Evolutionary conservation across 371 early-diverging fungal species (phyloP).

Genomic region (Zopfochytrium polystomum): DNA sequence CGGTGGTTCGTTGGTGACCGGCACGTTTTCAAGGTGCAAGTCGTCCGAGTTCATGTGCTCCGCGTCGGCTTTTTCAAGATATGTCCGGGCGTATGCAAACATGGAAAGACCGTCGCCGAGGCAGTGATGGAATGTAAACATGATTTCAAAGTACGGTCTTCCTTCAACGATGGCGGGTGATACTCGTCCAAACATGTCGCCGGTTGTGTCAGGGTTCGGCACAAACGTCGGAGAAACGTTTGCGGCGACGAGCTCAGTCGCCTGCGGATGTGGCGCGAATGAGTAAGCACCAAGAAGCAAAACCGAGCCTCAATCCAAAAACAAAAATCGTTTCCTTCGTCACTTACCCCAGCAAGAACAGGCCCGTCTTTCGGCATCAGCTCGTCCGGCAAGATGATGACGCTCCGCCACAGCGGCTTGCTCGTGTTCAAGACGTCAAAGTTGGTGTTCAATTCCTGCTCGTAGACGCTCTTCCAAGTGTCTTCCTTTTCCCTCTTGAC

Average conservation of each 20-base stretch:
- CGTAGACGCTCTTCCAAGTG: slow-evolving; percentile 21
- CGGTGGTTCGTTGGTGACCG: slow-evolving; percentile 31
- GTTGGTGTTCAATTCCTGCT: slow-evolving; percentile 41
- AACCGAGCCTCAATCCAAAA: no score
- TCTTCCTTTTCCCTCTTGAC: slow-evolving; percentile 11
- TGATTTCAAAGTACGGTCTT: slow-evolving; percentile 35
- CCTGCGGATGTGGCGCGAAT: no score
- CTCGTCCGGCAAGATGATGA: slow-evolving; percentile 25
- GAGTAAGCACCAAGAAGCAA: no score
- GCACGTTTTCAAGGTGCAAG: slow-evolving; percentile 28
- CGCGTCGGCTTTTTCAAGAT: slow-evolving; percentile 22
- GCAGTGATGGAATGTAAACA: slow-evolving; percentile 49
- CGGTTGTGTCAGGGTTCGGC: no score
- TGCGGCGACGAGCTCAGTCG: no score
- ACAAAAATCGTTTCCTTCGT: no score
- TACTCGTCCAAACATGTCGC: no score
- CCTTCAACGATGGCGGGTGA: no score
- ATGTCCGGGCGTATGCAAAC: slow-evolving; percentile 36
- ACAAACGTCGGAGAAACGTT: no score
- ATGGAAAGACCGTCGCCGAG: slow-evolving; percentile 48
- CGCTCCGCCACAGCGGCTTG: slow-evolving; percentile 33
- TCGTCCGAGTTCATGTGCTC: slow-evolving; percentile 24
- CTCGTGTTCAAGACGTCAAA: slow-evolving; percentile 31
- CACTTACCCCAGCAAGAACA: not conserved
- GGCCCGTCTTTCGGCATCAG: slow-evolving; percentile 17